These are phyloP conservation scores for Pseudogymnoascus sp. DNA, from an alignment of 2,329 filamentous ascomycete species.

Conservation along the genomic window DNA sequence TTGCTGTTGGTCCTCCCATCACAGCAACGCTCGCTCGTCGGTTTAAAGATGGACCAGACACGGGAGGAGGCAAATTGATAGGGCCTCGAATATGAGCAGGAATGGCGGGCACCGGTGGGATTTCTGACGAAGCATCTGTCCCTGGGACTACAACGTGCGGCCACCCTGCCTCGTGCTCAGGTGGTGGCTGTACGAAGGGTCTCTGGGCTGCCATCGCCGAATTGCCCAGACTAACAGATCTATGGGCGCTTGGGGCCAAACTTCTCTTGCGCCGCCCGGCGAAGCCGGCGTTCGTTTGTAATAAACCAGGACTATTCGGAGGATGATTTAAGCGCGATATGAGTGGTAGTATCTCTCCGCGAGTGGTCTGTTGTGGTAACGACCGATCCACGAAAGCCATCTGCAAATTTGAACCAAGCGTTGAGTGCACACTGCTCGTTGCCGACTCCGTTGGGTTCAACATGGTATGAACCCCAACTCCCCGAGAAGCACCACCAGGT, in stretches of 20 bases:
- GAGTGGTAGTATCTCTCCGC: neutral
- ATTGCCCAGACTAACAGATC: conserved; percentile 41
- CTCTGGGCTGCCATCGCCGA: conserved; percentile 22
- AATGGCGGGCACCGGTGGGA: conserved; percentile 34
- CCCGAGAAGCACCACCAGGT: conserved; percentile 20
- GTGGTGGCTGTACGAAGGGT: neutral
- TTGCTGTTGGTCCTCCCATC: conserved; percentile 29
- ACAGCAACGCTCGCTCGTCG: conserved; percentile 25
- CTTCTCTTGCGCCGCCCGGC: conserved; percentile 33
- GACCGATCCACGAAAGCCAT: neutral
- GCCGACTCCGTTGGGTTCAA: conserved; percentile 23
- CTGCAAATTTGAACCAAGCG: neutral
- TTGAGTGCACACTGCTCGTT: neutral
- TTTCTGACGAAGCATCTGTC: conserved; percentile 28
- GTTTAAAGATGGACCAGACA: conserved; percentile 28
- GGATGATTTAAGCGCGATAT: neutral
- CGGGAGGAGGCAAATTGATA: conserved; percentile 31
- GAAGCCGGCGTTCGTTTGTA: neutral
- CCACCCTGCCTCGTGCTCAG: conserved; percentile 25
- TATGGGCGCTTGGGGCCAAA: conserved; percentile 51
- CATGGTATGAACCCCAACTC: conserved; percentile 29
- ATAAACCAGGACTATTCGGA: neutral
- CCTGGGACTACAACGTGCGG: conserved; percentile 35
- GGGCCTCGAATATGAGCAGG: conserved; percentile 4
- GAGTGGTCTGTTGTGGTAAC: neutral